Base-by-base conservation (phyloP, 352 stramenopile species). In the Phytophthora fragariae region DNA sequence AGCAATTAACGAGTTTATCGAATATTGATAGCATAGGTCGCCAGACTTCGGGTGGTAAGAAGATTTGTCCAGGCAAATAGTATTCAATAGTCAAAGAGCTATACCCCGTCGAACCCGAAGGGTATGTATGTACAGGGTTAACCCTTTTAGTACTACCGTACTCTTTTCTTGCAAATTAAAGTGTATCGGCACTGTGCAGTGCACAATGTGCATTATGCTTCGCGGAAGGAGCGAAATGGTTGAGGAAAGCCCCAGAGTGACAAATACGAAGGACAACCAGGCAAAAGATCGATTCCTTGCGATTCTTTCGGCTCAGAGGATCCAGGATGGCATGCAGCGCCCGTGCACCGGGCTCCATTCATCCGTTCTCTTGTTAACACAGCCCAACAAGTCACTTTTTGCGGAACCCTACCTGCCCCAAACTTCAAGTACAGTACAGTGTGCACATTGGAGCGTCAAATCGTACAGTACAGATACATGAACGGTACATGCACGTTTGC, bases 301-400 rank as follows among this genome's bases (percentile, higher is more conserved):
- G 35, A 12, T 41, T 41, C 35, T 49, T 21, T 49, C 15, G 12
- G 14, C 41, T 19, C 41, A 2, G 41, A 21, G 41, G 41, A 49
- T 49, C 41, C 14, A 49, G 14, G 12, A 27, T 27, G 24, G 24
- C 24, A 6, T 49, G 15, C 41, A 49, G 14, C 19, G 41, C 14
- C 41, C 41, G 14, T 49, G 41, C 41, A 14, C 41, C 41, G 41
- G 41, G 41, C 41, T 49, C 41, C 41, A 49, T 17, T 49, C 41
- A 49, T 49, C 41, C 41, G 15, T 49, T 49, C 41, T 49, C 41
- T 21, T 49, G 41, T 49, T 49, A 49, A 49, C 41, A 49, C 41
- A 49, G 41, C 14, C 41, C 41, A 49, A 49, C 19, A 49, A 49
- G 41, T 49, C 41, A 14, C 41, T 49, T 49, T 49, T 49, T 49